A percentile compares a stretch with the other conserved stretches of the same genome.
phyloP scores from a whole-genome alignment of 305 asterid genomes.

The Fraxinus latifolia region DNA sequence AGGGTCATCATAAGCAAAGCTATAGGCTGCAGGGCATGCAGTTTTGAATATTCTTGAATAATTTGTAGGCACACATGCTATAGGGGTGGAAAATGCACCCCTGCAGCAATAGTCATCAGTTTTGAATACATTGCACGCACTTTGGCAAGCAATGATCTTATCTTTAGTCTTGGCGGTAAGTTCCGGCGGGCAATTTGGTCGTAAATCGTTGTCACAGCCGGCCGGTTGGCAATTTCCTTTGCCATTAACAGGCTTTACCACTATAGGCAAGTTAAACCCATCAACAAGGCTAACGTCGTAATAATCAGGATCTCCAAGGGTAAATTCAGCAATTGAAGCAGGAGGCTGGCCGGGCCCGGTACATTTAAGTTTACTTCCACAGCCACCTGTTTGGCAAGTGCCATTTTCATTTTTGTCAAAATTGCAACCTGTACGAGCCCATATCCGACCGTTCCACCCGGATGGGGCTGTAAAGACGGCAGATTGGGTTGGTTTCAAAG shows the following conservation, averaged over 20 bases:
- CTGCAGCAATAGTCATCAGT: constrained; percentile 61
- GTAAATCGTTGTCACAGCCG: constrained; percentile 59
- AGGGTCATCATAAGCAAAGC: constrained; percentile 62
- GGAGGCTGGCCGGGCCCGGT: constrained; percentile 54
- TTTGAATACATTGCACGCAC: constrained; percentile 55
- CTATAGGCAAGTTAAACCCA: constrained; percentile 67
- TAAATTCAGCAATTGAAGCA: constrained; percentile 54
- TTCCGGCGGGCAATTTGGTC: constrained; percentile 49
- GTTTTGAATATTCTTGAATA: constrained; percentile 55
- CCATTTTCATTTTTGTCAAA: constrained; percentile 49
- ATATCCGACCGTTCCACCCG: constrained; percentile 60
- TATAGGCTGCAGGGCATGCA: constrained; percentile 71
- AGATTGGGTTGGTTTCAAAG: constrained; percentile 47
- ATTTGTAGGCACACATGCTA: constrained; percentile 58
- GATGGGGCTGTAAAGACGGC: constrained; percentile 51
- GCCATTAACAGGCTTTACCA: constrained; percentile 44
- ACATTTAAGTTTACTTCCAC: constrained; percentile 49
- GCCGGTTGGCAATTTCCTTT: constrained; percentile 52
- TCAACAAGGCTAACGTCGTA: constrained; percentile 77
- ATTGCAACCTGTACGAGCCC: constrained; percentile 65
- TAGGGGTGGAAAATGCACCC: constrained; percentile 52
- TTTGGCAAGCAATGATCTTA: constrained; percentile 48
- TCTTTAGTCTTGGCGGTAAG: constrained; percentile 36
- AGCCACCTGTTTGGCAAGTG: constrained; percentile 58
- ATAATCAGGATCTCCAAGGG: constrained; percentile 54